A percentile compares a stretch with the other conserved stretches of the same genome.
Conservation (phyloP, 176 grass and related monocot species). For the Urochloa ruziziensis region DNA sequence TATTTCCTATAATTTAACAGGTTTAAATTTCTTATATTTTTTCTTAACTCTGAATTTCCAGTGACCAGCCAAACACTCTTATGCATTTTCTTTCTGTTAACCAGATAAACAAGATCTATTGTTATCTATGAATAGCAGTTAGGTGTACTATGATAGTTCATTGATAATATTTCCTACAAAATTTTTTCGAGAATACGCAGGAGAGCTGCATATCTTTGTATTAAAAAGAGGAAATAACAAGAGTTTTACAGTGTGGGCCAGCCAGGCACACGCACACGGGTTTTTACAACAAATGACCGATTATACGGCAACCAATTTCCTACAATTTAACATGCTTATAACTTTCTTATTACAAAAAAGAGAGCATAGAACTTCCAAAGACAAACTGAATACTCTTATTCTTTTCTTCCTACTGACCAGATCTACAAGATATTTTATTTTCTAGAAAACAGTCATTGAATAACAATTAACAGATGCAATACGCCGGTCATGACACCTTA, state of each 20-base stretch:
- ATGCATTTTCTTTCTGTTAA: background rate
- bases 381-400: background rate
- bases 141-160: background rate
- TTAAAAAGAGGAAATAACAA: no score
- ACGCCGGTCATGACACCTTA: background rate
- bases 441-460: background rate
- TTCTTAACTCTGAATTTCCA: background rate
- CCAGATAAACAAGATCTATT: background rate
- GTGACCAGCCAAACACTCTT: background rate
- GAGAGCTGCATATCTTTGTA: no score
- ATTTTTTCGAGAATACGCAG: no score
- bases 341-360: conserved; percentile 9
- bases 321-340: background rate
- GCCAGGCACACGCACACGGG: no score
- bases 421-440: conserved; percentile 9
- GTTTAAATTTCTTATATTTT: background rate
- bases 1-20: background rate
- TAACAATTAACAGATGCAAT: background rate
- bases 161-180: background rate
- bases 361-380: background rate
- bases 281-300: no score
- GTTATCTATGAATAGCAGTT: background rate
- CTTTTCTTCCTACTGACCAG: background rate
- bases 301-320: no score
- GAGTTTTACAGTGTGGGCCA: no score